Percentiles rank a stretch among this genome's conserved stretches.
Conservation (phyloP, 345 rosid species). For the Murraya koenigii region DNA sequence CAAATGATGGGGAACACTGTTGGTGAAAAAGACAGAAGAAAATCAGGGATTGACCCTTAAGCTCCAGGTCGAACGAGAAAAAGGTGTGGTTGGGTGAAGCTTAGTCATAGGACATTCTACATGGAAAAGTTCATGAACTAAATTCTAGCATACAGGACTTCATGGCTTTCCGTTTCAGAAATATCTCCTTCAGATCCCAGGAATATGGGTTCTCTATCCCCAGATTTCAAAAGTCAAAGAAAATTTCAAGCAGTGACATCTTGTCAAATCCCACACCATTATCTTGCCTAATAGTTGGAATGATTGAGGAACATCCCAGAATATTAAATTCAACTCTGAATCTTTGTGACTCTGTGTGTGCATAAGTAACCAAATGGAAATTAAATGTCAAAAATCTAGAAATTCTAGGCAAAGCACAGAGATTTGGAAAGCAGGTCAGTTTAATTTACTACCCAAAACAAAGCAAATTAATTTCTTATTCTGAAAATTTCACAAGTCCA, state of each 20-base stretch:
- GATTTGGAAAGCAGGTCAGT: neutral
- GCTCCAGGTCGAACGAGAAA: neutral
- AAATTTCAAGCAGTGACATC: neutral
- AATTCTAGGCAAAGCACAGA: neutral
- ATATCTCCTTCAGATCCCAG: neutral
- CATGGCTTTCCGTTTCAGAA: neutral
- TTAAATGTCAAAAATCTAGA: neutral
- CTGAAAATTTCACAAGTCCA: neutral
- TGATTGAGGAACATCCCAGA: neutral
- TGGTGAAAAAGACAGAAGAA: neutral
- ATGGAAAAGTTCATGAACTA: neutral
- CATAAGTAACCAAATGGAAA: neutral
- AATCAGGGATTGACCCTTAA: neutral
- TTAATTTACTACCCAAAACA: constrained; percentile 3
- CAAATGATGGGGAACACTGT: neutral
- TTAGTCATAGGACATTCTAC: neutral
- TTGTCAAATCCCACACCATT: neutral
- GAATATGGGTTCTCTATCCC: neutral
- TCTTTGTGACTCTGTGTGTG: neutral
- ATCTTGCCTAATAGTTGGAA: neutral
- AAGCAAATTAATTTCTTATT: neutral
- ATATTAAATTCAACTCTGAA: neutral
- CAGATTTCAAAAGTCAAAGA: neutral
- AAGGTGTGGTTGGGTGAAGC: neutral
- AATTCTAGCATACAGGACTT: neutral